These are phyloP conservation scores for Gynochthodes officinalis DNA, from an alignment of 257 asterid species.

Conservation along the genomic window DNA sequence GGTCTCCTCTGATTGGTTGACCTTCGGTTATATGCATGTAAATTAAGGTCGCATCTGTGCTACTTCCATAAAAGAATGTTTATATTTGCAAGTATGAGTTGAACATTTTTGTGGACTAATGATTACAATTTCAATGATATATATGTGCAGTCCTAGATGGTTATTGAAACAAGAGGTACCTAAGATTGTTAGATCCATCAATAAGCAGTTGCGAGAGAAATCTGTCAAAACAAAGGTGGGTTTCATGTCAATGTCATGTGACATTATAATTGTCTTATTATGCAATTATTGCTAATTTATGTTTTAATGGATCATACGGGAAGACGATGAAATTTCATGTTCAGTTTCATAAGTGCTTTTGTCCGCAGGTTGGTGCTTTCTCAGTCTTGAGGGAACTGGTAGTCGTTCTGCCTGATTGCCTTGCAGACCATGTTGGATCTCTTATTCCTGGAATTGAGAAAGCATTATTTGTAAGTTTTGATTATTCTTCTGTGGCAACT, in stretches of 20 bases:
- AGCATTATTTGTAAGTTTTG: slow-evolving; percentile 78
- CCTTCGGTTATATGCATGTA: no score
- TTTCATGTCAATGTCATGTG: not conserved
- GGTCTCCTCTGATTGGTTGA: no score
- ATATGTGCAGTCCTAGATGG: slow-evolving; percentile 79
- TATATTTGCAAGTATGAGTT: not conserved
- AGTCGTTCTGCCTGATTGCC: slow-evolving; percentile 96
- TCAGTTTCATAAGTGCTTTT: slow-evolving; percentile 11
- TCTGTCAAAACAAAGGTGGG: slow-evolving; percentile 93
- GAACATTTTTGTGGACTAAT: not conserved
- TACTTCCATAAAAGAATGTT: not conserved
- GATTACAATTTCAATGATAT: not conserved
- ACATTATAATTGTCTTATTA: not conserved
- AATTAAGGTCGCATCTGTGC: not conserved
- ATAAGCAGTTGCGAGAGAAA: slow-evolving; percentile 89
- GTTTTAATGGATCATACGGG: not conserved
- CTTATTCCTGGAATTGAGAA: slow-evolving; percentile 95
- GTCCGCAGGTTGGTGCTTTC: slow-evolving; percentile 90
- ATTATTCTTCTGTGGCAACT: not conserved
- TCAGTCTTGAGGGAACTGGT: slow-evolving; percentile 91
- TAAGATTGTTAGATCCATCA: slow-evolving; percentile 87
- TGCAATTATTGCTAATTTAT: not conserved
- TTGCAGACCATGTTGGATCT: slow-evolving; percentile 95
- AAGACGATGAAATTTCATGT: slow-evolving; percentile 10
- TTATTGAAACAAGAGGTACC: slow-evolving; percentile 96